These are phyloP conservation scores for Aquilaria yunnanensis DNA, from an alignment of 345 rosid species.

Conservation along the genomic window DNA sequence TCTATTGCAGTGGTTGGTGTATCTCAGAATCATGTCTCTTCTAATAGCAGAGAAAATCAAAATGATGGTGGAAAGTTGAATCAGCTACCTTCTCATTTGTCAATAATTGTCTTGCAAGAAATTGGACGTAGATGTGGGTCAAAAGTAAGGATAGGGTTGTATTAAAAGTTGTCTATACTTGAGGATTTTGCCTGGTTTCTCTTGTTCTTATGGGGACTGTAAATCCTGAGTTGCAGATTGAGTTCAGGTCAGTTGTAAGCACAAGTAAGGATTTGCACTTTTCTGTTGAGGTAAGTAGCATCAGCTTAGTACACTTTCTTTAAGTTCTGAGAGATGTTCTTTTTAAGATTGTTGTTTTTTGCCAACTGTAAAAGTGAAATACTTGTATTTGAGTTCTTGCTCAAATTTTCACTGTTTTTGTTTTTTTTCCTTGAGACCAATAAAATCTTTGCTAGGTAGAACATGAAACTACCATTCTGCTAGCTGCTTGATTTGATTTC, in stretches of 20 bases:
- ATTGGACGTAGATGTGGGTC: constrained; percentile 90
- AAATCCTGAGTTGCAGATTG: constrained; percentile 48
- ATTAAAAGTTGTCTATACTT: background rate
- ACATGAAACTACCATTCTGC: too few relatives aligned
- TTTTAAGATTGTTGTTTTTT: background rate
- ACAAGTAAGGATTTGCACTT: constrained; percentile 90
- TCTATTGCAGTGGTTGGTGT: constrained; percentile 50
- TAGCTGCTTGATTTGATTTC: too few relatives aligned
- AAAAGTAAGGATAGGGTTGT: constrained; percentile 38
- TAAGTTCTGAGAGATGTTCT: background rate
- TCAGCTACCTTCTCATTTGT: constrained; percentile 55
- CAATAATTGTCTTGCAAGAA: constrained; percentile 78
- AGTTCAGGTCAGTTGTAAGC: constrained; percentile 73
- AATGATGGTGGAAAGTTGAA: constrained; percentile 59
- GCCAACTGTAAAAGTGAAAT: too few relatives aligned
- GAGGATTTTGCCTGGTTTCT: constrained; percentile 1
- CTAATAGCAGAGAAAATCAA: constrained; percentile 47
- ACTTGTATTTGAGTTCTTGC: too few relatives aligned
- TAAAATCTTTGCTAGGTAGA: too few relatives aligned
- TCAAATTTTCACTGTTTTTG: too few relatives aligned
- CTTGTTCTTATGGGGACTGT: constrained; percentile 11
- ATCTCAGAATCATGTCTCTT: constrained; percentile 40
- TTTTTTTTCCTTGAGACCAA: too few relatives aligned
- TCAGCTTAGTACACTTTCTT: too few relatives aligned
- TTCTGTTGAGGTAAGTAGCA: constrained; percentile 80